Evolutionary conservation across 1,284 basidiomycete genomes (phyloP).

Genomic region (Chiua sp.): DNA sequence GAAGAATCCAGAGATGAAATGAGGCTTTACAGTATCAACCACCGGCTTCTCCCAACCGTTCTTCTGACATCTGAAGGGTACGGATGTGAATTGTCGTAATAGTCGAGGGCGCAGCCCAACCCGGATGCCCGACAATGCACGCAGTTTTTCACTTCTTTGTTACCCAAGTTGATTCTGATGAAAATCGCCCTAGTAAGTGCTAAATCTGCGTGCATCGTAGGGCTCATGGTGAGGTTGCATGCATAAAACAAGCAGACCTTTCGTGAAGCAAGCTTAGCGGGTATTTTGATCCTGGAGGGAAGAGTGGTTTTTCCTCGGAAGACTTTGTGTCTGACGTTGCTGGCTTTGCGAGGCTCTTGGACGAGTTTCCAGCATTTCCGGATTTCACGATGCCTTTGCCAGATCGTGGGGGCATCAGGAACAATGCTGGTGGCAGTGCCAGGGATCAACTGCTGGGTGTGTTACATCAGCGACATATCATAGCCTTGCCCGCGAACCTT

Average conservation of each 20-base stretch:
- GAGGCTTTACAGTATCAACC: conserved; percentile 67
- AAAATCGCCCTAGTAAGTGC: neutral
- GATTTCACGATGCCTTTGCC: conserved; percentile 79
- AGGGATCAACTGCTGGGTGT: neutral
- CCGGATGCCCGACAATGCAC: neutral
- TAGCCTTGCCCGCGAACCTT: too few relatives aligned
- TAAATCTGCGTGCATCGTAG: neutral
- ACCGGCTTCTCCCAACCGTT: conserved; percentile 83
- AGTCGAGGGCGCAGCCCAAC: conserved; percentile 3
- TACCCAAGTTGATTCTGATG: too few relatives aligned
- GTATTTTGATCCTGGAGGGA: conserved; percentile 83
- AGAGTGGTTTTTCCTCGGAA: conserved; percentile 56
- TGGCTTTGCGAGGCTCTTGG: conserved; percentile 50
- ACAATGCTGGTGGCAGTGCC: too few relatives aligned
- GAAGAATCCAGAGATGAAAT: neutral
- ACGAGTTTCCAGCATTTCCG: conserved; percentile 86
- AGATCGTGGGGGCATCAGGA: conserved; percentile 64
- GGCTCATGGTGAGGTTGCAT: neutral
- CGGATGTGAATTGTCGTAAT: neutral
- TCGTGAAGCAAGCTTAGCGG: conserved; percentile 80
- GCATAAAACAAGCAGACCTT: conserved; percentile 48
- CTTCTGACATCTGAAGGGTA: conserved; percentile 75
- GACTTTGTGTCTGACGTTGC: conserved; percentile 14
- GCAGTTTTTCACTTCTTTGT: neutral
- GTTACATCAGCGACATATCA: conserved; percentile 18